These are phyloP conservation scores for Candida silvicultrix DNA, from an alignment of 805 yeast genomes.

Conservation along the genomic window DNA sequence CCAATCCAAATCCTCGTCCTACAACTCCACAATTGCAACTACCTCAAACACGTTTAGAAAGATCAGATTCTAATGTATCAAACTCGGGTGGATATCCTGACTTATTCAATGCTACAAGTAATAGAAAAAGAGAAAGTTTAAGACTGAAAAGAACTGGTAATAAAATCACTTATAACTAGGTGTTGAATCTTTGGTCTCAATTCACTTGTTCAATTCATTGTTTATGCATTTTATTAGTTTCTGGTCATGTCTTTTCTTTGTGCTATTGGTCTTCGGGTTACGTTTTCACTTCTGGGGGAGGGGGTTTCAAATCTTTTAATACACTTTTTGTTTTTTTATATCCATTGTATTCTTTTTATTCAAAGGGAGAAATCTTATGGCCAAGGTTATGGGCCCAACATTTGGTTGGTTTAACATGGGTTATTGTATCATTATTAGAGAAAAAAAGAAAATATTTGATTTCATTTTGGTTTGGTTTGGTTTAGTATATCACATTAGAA, in stretches of 20 bases:
- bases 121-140: slow-evolving; percentile 46
- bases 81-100: slow-evolving; percentile 9
- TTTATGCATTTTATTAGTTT: neutral
- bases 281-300: too few species aligned
- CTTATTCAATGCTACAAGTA: slow-evolving; percentile 37
- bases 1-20: neutral
- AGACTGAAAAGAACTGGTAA: slow-evolving; percentile 38
- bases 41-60: slow-evolving; percentile 8
- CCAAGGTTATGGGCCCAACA: too few species aligned
- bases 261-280: too few species aligned
- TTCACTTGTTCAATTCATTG: neutral
- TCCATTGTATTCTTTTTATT: too few species aligned
- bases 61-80: slow-evolving; percentile 1
- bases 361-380: too few species aligned
- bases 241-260: neutral
- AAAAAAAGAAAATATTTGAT: too few species aligned
- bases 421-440: neutral
- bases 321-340: too few species aligned
- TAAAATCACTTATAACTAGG: slow-evolving; percentile 2
- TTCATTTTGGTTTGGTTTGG: too few species aligned
- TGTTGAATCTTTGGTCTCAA: too few species aligned
- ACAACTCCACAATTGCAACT: slow-evolving; percentile 6
- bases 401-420: too few species aligned
- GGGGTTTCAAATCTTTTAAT: too few species aligned
- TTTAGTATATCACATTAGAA: too few species aligned